Base-by-base conservation (phyloP, 192 early-diverging fungal genomes). In the Coemansia sp. region DNA sequence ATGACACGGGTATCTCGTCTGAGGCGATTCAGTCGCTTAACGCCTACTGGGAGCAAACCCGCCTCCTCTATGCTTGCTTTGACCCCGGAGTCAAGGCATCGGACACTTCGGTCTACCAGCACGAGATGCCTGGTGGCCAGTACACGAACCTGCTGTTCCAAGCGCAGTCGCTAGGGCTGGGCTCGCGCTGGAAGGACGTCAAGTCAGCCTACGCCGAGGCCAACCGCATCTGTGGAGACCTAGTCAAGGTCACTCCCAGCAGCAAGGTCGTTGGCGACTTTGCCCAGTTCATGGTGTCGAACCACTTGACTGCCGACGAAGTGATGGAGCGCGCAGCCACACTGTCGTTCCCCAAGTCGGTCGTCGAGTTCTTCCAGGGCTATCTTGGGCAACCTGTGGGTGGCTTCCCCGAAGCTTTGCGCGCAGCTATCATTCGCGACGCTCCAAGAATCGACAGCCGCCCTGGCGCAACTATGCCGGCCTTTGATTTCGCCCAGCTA, bases 121-220 rank as follows among this genome's bases (percentile, higher is more conserved):
- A 95, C 75, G 96, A 98, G 85, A 96, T 98, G 96, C 94, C 94
- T 53, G 94, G 95, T 64, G 91, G 96, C 28, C 96, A 98, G 83
- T 98, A 98, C 86, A 98, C 96, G 53, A 98, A 98, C 83, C 79
- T 98, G 45, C 88, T 97, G 85, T 98, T 98, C 91, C 96, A 98
- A 81, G 89, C 93, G 34, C 92, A 95, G 75, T 92, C 94, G 69
- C 85, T 97, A 16, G 96, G 96, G 8, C 85, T 98, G 13, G 96
- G 96, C 52, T 87, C 92, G 33, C 88, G 89, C 64, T 98, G 96
- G 96, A 90, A 93, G 69, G 91, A 93, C 67, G 92, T 98, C 69
- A 97, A 97, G 84, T 82, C 83, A 28, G 93, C 94, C 3, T 98
- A 98, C 67, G 85, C 86, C 21, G 90, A 90, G 34, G 95, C 96